Evolutionary conservation across 805 yeast species (phyloP), one percentile per base, ranked within the genome.

Genomic region (Ogataea angusta): DNA sequence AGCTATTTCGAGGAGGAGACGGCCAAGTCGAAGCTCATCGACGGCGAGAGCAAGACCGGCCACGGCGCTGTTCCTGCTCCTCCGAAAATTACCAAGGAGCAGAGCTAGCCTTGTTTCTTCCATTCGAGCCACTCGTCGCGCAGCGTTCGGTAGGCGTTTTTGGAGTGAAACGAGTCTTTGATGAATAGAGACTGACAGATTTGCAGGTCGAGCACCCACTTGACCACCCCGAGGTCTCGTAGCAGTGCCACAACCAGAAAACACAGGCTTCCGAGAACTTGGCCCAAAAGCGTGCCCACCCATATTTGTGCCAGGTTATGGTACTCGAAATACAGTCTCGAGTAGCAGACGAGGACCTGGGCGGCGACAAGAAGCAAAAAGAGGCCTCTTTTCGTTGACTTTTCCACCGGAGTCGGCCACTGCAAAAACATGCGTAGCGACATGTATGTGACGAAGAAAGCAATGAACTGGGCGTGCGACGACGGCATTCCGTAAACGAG

Each of bases 391-490:
- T 67, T 70, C 33, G 66, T 57, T 0, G 18, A 1, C 2, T 15
- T 16, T 4, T 55, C 43, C 34, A 75, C 49, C 29, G 51, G 56
- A 10, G 32, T 62, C 47, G 65, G 60, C 77, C 78, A 65, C 56
- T 72, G 64, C 48, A 59, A 49, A 60, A 62, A 40, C 42, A 73
- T 27, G 37, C 68, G 65, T 43, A 84, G 68, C 2, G 70, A 51
- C 46, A 72, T 66, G 56, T 80, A 85, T 6, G 73, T 67, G n/a
- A 78, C 73, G 48, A 84, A 80, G 58, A 80, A 93, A 2, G 95
- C 95, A 89, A 91, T 85, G 62, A 90, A 93, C 64, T 91, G 99
- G 0, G 96, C 80, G 63, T 91, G 99, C 1, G 99, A 96, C 38
- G 90, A 80, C 0, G 99, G 99, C 97, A 91, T 91, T 0, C 99